These are phyloP conservation scores for Hepatocystis sp. DNA, from an alignment of 169 alveolate genomes.

Conservation along the genomic window DNA sequence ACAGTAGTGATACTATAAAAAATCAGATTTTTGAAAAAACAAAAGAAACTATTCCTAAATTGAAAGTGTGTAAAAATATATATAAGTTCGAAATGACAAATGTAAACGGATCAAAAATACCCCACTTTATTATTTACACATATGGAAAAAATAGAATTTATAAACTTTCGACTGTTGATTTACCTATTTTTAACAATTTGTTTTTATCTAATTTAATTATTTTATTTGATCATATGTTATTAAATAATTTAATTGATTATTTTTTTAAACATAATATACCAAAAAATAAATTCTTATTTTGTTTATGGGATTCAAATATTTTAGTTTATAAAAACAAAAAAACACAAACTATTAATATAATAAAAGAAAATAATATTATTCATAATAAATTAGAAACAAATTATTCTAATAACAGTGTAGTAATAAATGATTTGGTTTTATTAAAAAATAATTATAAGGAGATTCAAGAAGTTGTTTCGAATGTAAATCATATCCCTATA, in stretches of 20 bases:
- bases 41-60: conserved; percentile 24
- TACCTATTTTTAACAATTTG: conserved; percentile 55
- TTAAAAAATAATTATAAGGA: background rate
- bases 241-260: conserved; percentile 15
- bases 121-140: conserved; percentile 70
- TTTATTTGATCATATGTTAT: conserved; percentile 29
- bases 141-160: conserved; percentile 24
- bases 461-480: conserved; percentile 3
- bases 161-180: conserved; percentile 66
- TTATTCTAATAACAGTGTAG: background rate
- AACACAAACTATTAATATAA: conserved; percentile 7
- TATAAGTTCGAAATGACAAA: conserved; percentile 33
- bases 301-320: conserved; percentile 64
- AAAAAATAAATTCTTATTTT: conserved; percentile 50
- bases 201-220: conserved; percentile 28
- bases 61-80: conserved; percentile 65
- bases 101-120: conserved; percentile 62
- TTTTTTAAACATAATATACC: conserved; percentile 17
- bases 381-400: too few relatives aligned
- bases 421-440: conserved; percentile 7
- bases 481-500: too few relatives aligned
- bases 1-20: background rate
- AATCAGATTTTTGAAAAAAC: background rate
- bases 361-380: background rate
- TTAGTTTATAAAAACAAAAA: conserved; percentile 16